phyloP scores from a whole-genome alignment of 495 filamentous ascomycete species.

The Lophiostoma macrostomum region DNA sequence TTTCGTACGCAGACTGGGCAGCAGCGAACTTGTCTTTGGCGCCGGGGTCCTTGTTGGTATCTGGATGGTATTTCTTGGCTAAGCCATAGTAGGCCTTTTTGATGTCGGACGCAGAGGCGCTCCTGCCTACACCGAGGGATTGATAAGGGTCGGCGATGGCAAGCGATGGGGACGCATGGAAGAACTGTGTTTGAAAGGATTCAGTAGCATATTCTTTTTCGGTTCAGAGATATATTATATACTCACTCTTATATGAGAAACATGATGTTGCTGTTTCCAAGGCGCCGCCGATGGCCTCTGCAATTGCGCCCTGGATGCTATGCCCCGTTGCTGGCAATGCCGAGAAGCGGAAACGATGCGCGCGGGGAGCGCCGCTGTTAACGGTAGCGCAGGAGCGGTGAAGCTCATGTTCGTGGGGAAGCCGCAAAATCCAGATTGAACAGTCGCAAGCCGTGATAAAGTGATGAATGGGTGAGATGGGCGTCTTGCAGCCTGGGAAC shows the following conservation, averaged over 20 bases:
- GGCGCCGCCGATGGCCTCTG: conserved; percentile 9
- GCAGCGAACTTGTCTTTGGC: conserved; percentile 94
- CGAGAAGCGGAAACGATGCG: conserved; percentile 31
- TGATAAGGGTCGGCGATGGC: conserved; percentile 81
- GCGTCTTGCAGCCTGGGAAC: neutral
- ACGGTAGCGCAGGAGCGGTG: conserved; percentile 29
- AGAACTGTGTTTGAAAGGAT: no score
- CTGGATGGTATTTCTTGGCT: conserved; percentile 97
- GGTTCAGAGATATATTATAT: no score
- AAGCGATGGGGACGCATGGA: conserved; percentile 63
- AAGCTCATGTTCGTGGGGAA: conserved; percentile 36
- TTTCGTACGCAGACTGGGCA: conserved; percentile 86
- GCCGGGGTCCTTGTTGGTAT: conserved; percentile 88
- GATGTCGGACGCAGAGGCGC: conserved; percentile 78
- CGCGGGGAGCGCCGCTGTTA: conserved; percentile 32
- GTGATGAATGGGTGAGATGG: neutral
- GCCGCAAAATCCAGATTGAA: conserved; percentile 7
- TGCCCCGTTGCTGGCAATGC: conserved; percentile 20
- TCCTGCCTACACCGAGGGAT: conserved; percentile 76
- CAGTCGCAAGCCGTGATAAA: neutral
- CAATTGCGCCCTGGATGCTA: conserved; percentile 23
- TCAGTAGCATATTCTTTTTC: no score
- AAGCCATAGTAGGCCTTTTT: conserved; percentile 98
- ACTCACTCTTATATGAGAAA: conserved; percentile 25
- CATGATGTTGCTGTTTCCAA: conserved; percentile 19